A percentile compares a stretch with the other conserved stretches of the same genome.
phyloP scores from a whole-genome alignment of 1,284 basidiomycete species.

The Pseudozyma sp. region DNA sequence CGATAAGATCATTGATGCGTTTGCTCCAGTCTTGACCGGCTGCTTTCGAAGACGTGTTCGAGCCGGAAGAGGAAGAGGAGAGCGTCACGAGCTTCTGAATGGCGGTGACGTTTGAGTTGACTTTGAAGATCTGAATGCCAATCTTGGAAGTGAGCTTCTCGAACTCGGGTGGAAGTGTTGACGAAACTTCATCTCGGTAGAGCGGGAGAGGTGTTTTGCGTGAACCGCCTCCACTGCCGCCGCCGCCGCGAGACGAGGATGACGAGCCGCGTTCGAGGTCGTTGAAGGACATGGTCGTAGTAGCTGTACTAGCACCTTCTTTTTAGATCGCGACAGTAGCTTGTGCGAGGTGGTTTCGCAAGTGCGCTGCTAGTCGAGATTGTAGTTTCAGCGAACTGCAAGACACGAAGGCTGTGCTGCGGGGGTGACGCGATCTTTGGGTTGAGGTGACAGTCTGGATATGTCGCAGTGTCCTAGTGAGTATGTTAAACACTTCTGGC shows the following conservation, averaged over 20 bases:
- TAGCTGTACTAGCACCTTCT: neutral
- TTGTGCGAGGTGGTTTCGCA: no score
- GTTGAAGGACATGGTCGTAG: conserved; percentile 71
- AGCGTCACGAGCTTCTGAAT: conserved; percentile 93
- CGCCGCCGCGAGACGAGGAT: conserved; percentile 22
- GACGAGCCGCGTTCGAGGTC: conserved; percentile 71
- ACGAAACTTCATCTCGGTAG: conserved; percentile 36
- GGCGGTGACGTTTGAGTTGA: conserved; percentile 95
- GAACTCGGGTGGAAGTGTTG: conserved; percentile 72
- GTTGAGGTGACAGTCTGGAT: no score
- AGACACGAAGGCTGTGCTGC: no score
- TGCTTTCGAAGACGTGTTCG: conserved; percentile 20
- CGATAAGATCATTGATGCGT: conserved; percentile 79
- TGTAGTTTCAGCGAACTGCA: no score
- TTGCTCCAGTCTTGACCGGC: conserved; percentile 75
- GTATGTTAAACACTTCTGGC: no score
- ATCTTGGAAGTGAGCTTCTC: conserved; percentile 83
- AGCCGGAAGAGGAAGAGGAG: conserved; percentile 20
- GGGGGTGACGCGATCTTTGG: no score
- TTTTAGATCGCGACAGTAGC: no score
- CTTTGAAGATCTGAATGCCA: conserved; percentile 96
- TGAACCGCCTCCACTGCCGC: conserved; percentile 22
- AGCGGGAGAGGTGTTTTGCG: conserved; percentile 51
- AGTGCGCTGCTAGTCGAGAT: no score
- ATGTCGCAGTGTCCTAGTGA: no score